Evolutionary conservation across 1,284 basidiomycete genomes (phyloP).

Genomic region (Cryptococcus depauperatus): DNA sequence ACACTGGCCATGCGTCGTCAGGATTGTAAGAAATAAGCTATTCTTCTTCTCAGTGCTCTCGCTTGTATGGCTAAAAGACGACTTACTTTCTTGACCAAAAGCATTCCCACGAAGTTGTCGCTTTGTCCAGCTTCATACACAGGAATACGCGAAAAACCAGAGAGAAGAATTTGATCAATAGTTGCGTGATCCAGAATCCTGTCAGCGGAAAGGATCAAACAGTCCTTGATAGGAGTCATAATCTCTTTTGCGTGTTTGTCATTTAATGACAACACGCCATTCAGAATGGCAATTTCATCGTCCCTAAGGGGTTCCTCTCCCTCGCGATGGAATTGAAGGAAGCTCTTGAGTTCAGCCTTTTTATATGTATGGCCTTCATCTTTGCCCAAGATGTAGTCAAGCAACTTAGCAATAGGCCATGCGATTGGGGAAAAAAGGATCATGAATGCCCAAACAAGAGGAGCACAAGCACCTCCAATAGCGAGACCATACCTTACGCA

Average conservation of each 20-base stretch:
- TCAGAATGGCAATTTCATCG: conserved; percentile 76
- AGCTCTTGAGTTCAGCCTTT: conserved; percentile 85
- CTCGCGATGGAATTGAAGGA: conserved; percentile 78
- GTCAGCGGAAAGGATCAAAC: conserved; percentile 52
- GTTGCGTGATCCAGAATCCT: conserved; percentile 69
- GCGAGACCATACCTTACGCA: conserved; percentile 88
- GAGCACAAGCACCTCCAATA: conserved; percentile 83
- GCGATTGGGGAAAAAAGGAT: conserved; percentile 67
- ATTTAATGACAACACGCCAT: conserved; percentile 77
- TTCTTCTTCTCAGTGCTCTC: neutral
- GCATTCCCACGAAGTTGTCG: conserved; percentile 72
- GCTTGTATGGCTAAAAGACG: neutral
- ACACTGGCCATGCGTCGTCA: conserved; percentile 65
- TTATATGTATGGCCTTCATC: conserved; percentile 61
- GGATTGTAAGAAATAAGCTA: conserved; percentile 88
- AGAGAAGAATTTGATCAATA: conserved; percentile 63
- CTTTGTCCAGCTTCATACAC: conserved; percentile 71
- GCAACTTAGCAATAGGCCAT: conserved; percentile 80
- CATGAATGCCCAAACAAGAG: conserved; percentile 62
- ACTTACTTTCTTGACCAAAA: conserved; percentile 72
- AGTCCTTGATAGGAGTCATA: conserved; percentile 71
- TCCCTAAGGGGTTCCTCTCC: conserved; percentile 79
- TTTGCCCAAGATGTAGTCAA: conserved; percentile 68
- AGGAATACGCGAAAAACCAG: conserved; percentile 90
- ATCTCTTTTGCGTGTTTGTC: conserved; percentile 73